These are phyloP conservation scores for Cercospora beticola DNA, from an alignment of 2,329 filamentous ascomycete genomes.

Conservation along the genomic window DNA sequence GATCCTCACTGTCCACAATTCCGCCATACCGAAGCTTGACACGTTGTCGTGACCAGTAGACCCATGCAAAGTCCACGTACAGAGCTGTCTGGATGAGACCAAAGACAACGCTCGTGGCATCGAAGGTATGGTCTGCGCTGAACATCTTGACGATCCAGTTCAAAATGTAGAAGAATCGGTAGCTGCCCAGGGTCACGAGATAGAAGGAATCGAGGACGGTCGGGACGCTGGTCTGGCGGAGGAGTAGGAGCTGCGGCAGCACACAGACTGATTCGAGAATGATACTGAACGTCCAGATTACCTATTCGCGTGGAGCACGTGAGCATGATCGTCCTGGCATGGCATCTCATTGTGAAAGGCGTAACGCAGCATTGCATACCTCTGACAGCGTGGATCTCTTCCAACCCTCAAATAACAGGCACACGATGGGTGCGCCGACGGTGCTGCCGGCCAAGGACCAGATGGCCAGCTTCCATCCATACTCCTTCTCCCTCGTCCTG, in stretches of 20 bases:
- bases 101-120: conserved; percentile 73
- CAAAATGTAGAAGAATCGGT: conserved; percentile 83
- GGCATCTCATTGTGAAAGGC: neutral
- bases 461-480: conserved; percentile 87
- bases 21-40: conserved; percentile 89
- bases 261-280: conserved; percentile 90
- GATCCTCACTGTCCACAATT: conserved; percentile 85
- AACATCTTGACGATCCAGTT: conserved; percentile 75
- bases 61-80: conserved; percentile 94
- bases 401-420: conserved; percentile 62
- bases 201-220: conserved; percentile 98
- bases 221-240: conserved; percentile 91
- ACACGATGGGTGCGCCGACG: conserved; percentile 68
- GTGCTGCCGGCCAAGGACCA: conserved; percentile 66
- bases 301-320: conserved; percentile 48
- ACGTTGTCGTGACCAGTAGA: conserved; percentile 89
- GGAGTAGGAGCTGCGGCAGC: conserved; percentile 83
- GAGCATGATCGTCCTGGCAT: conserved; percentile 3
- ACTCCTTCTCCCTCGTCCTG: conserved; percentile 83
- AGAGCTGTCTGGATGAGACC: conserved; percentile 85
- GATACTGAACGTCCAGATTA: conserved; percentile 83
- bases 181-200: conserved; percentile 80
- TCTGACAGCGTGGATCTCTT: conserved; percentile 30
- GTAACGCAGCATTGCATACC: conserved; percentile 5
- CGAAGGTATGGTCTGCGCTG: conserved; percentile 55